A percentile compares a stretch with the other conserved stretches of the same genome.
These are phyloP conservation scores for Sideroxylon spinosum DNA, from an alignment of 179 eudicot genomes.

Conservation along the genomic window DNA sequence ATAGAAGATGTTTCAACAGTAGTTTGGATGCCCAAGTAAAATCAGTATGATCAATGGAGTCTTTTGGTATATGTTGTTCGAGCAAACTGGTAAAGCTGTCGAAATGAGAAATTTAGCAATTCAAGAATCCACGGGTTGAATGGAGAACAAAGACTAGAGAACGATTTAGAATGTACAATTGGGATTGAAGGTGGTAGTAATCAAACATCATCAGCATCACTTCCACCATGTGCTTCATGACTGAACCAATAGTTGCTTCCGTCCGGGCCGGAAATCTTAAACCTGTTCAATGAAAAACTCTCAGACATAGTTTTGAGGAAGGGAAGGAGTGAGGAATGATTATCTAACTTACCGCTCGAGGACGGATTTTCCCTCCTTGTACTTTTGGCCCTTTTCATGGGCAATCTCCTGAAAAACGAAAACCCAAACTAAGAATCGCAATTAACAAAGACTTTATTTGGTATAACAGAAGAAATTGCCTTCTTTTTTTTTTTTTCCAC, in stretches of 20 bases:
- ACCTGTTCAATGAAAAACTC: slow-evolving; percentile 39
- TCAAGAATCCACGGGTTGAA: slow-evolving; percentile 23
- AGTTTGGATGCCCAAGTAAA: neutral
- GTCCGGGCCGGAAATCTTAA: slow-evolving; percentile 75
- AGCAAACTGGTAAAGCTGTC: neutral
- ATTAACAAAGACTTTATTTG: neutral
- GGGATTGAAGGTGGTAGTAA: slow-evolving; percentile 7
- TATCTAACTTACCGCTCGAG: slow-evolving; percentile 72
- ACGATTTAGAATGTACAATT: slow-evolving; percentile 38
- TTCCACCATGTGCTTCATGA: slow-evolving; percentile 66
- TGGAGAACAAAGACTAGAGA: slow-evolving; percentile 23
- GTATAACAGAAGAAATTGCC: too few relatives aligned
- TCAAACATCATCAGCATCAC: slow-evolving; percentile 83
- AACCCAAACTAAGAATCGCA: slow-evolving; percentile 15
- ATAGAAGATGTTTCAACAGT: neutral
- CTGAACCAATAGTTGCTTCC: slow-evolving; percentile 69
- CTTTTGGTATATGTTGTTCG: slow-evolving; percentile 9
- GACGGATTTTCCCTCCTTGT: slow-evolving; percentile 97
- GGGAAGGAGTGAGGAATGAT: neutral
- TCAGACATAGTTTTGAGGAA: neutral
- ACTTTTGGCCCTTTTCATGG: slow-evolving; percentile 81
- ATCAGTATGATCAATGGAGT: slow-evolving; percentile 6
- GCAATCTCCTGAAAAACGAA: slow-evolving; percentile 74
- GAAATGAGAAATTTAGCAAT: slow-evolving; percentile 23
- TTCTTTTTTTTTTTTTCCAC: too few relatives aligned